phyloP scores from a whole-genome alignment of 75 land plant genomes.

The Sequoia sempervirens region DNA sequence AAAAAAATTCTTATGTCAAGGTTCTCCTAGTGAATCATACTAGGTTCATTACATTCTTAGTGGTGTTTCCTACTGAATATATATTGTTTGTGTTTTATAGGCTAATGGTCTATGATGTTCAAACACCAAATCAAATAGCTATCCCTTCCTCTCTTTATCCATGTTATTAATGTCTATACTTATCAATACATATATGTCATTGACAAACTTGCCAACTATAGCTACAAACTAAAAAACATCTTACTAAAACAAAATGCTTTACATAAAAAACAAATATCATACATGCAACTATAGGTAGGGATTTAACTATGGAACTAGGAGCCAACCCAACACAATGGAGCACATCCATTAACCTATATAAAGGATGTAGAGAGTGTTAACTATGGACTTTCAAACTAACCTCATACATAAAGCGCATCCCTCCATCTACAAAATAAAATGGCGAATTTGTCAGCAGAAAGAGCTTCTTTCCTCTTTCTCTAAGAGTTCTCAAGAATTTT shows the following conservation, averaged over 20 bases:
- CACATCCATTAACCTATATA: conserved; percentile 94
- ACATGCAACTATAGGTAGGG: not conserved
- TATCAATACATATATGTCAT: not conserved
- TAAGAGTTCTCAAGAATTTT: conserved; percentile 55
- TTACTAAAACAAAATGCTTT: not conserved
- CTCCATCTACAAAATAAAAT: conserved; percentile 92
- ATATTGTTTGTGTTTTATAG: not conserved
- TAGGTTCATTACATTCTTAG: not conserved
- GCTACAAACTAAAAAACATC: not conserved
- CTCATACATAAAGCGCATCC: conserved; percentile 88
- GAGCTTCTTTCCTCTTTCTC: conserved; percentile 83
- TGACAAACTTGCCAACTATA: not conserved
- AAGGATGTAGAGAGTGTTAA: conserved; percentile 10
- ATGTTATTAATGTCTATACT: not conserved
- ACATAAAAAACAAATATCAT: not conserved
- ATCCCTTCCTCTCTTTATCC: not conserved
- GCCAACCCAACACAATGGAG: conserved; percentile 39
- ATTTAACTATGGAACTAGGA: not conserved
- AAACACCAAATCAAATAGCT: not conserved
- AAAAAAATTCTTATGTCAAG: not conserved
- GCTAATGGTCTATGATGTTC: not conserved
- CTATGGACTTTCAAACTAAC: conserved; percentile 24
- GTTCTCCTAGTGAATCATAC: not conserved
- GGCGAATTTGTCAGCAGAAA: conserved; percentile 95
- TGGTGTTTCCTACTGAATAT: not conserved